These are phyloP conservation scores for Calcarisporium arbuscula DNA, from an alignment of 2,329 filamentous ascomycete genomes.

Conservation along the genomic window DNA sequence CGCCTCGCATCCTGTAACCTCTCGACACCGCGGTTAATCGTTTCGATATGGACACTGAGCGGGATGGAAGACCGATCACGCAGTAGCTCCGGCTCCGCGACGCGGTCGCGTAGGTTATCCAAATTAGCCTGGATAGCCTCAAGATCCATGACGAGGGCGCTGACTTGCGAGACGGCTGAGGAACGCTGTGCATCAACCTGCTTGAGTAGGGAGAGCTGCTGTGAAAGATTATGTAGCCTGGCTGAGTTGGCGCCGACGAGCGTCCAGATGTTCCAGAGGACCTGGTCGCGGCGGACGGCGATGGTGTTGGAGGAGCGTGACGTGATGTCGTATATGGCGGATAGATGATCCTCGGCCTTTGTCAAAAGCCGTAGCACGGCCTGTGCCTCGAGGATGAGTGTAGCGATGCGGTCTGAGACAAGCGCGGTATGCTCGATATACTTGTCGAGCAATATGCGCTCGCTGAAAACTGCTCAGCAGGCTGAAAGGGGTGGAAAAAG, in stretches of 20 bases:
- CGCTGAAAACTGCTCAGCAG: slow-evolving; percentile 40
- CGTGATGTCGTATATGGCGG: slow-evolving; percentile 63
- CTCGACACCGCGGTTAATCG: slow-evolving; percentile 66
- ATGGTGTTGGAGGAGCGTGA: slow-evolving; percentile 56
- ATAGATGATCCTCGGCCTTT: slow-evolving; percentile 62
- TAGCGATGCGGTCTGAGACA: slow-evolving; percentile 62
- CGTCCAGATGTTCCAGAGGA: slow-evolving; percentile 67
- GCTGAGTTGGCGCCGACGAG: slow-evolving; percentile 63
- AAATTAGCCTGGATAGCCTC: slow-evolving; percentile 66
- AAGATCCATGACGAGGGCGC: slow-evolving; percentile 62
- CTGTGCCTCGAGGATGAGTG: slow-evolving; percentile 64
- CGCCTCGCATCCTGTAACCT: slow-evolving; percentile 60
- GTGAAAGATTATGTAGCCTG: slow-evolving; percentile 53
- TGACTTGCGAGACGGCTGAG: slow-evolving; percentile 62
- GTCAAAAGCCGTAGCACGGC: slow-evolving; percentile 59
- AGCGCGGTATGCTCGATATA: slow-evolving; percentile 67
- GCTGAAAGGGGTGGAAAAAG: slow-evolving; percentile 58
- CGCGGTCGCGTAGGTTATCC: slow-evolving; percentile 64
- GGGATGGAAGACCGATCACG: no score
- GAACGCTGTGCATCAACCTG: slow-evolving; percentile 62
- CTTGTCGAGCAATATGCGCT: slow-evolving; percentile 60
- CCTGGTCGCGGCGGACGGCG: slow-evolving; percentile 53
- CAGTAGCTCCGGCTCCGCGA: slow-evolving; percentile 62
- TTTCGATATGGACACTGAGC: slow-evolving; percentile 67
- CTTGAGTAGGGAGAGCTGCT: slow-evolving; percentile 57